Base-by-base conservation (phyloP, 2,329 filamentous ascomycete species). In the Pyrenochaeta sp. region DNA sequence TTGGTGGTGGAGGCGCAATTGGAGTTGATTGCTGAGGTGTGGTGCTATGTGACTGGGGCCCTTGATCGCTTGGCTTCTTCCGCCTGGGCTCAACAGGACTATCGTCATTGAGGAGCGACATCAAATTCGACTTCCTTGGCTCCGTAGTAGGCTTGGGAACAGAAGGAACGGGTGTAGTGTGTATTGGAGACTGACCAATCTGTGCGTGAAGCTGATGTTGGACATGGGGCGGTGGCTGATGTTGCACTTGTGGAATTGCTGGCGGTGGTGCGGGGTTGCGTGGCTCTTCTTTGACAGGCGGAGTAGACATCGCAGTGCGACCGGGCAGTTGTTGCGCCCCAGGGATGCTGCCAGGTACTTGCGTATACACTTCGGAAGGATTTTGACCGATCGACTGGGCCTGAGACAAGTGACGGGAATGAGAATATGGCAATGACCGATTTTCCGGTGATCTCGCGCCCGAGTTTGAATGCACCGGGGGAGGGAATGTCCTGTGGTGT, bases 61-160 rank as follows among this genome's bases (percentile, higher is more conserved):
- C 66, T 51, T 66, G 69, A 15, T 75, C 72, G 37, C 44, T 58
- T n/a, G 66, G 62, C 41, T 72, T 75, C 59, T 73, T 75, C 2
- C 66, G 65, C 46, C 63, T 64, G 14, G 72, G 69, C 54, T 74
- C 72, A 39, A 74, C 72, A 5, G 72, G 69, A 46, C 74, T 71
- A n/a, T 70, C 56, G 23, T 73, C 72, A 49, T 77, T 77, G 12
- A 77, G 66, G 14, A 77, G 48, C 3, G 72, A 75, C 49, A 75
- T 61, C 12, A 77, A 33, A 44, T 75, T 76, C 6, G 74, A 75
- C 48, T 72, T 75, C 39, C 69, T 69, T 7, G 73, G 70, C 45
- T 71, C 68, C n/a, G 64, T 49, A 12, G 64, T 59, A 54, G 73
- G 68, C 46, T 71, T 71, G 2, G 67, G 56, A 45, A 50, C 50